Evolutionary conservation across 164 flowering plant genomes (phyloP), one percentile per base, ranked within the genome.

Genomic region (Dillenia suffruticosa): DNA sequence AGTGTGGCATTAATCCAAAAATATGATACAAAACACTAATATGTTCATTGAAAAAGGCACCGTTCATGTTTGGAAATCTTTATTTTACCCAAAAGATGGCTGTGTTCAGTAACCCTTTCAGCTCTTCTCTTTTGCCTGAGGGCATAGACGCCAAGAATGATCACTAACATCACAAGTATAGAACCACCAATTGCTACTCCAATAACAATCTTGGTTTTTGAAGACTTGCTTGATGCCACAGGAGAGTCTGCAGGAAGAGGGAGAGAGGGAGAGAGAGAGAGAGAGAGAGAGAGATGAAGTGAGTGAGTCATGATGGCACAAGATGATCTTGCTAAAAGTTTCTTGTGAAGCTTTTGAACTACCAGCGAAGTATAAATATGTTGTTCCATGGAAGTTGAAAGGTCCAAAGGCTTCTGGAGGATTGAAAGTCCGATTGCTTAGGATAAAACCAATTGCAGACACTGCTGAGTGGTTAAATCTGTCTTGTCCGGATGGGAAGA

Each of bases 181-280:
- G 61, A 54, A 16, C 72, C 76, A 56, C 84, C 89, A 56, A 57
- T 76, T 54, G 72, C 63, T 51, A 71, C 84, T 58, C 89, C 89
- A 65, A 71, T 54, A 13, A 77, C 74, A 49, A 77, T 40, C 43
- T 74, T 75, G 58, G 46, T 56, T 52, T 54, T 70, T 46, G 68
- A 58, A 24, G 82, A 72, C 56, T 76, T 77, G 1, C 52, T 72
- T 7, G 73, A 56, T 24, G 44, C 72, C 45, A 46, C 14, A 40
- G 72, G n/a, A 52, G 22, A 45, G 19, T 16, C 72, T 54, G n/a
- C 24, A 45, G 6, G n/a, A 0, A 8, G 45, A n/a, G 22, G 44
- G 32, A 51, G 11, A 56, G 56, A 57, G 17, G 14, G 1, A 60
- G 46, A 46, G 13, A 14, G 32, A 26, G 2, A 26, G 32, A 26